Base-by-base conservation (phyloP, 352 stramenopile species). In the Globisporangium parvum region DNA sequence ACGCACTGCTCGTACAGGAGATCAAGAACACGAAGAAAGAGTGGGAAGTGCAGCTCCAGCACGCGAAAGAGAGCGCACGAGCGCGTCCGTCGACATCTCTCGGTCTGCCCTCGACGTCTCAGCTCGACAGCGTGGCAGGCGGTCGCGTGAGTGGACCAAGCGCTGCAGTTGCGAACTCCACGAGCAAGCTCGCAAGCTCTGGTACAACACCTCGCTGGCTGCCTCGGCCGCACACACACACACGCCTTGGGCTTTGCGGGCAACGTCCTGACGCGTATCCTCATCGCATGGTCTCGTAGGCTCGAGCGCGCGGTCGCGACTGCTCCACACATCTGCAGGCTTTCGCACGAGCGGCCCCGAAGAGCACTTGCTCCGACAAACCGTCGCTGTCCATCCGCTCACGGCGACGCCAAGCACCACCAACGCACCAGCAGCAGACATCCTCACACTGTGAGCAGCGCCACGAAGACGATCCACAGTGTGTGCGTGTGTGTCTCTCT, bases 11-110 rank as follows among this genome's bases (percentile, higher is more conserved):
- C 18, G 12, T 14, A 15, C 20, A 83, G 70, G 80, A 85, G 47
- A 90, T 90, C 60, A 91, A 87, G 48, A 88, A 71, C 67, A 88
- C 80, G 26, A 87, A 88, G 55, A 85, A 80, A 24, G 80, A 88
- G 35, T 91, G 77, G 80, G 76, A 88, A 54, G 52, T 79, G 20
- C 63, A 83, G 17, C 82, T 87, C 24, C 63, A 83, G 47, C 62
- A 66, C 41, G 73, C 74, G 12, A 82, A 85, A 64, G 53, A 87
- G 39, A 57, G 54, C 24, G 57, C 67, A 26, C 66, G 63, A 47
- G 46, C 73, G 3, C 69, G 80, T 3, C 80, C 80, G 33, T 73
- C 80, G 39, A 90, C 80, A 8, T 75, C 80, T 3, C 63, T 87
- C 17, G 80, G 77, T 15, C 53, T 80, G n/a, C 20, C 47, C 9